Base-by-base conservation (phyloP, 192 early-diverging fungal species). In the Entomortierella lignicola region DNA sequence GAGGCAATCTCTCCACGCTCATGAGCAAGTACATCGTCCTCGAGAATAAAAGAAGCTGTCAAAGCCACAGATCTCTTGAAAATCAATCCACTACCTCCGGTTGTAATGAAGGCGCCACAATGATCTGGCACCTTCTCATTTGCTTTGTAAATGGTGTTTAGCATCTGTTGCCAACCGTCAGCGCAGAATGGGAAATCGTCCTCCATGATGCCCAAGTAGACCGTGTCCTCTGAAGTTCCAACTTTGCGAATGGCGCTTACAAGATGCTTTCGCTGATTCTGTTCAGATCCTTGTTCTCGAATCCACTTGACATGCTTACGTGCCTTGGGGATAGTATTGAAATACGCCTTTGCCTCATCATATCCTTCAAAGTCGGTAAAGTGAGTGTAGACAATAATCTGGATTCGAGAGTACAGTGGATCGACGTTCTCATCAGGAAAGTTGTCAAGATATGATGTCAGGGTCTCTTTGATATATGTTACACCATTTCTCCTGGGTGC, bases 101-200 rank as follows among this genome's bases (percentile, higher is more conserved):
- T 87, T n/a, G 82, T 84, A 13, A 87, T 62, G 71, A 87, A 87
- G 0, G 83, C 72, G 17, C 86, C 86, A 57, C 86, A 87, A 47
- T 87, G 86, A 27, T 79, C 56, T 2, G 84, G 86, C 0, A 82
- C 68, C 25, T 53, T 41, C 15, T 60, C 26, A 56, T 85, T 73
- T 12, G 86, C 84, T 44, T 73, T 62, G 47, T 82, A 84, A 21
- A 87, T 60, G 10, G 83, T 75, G 29, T 71, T 87, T 21, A 85
- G 64, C 62, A 85, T 72, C 51, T 85, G 72, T 59, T 69, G 69
- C 86, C 86, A 87, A 11, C 71, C 68, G 2, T 69, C 56, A 17
- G 62, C 70, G 52, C 86, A 87, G 1, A 87, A 73, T 18, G 84
- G 84, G 57, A 87, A 87, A 59, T 87, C 86, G 44, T 87, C 86